Evolutionary conservation across 306 rosid species (phyloP).

Genomic region (Corylus americana): DNA sequence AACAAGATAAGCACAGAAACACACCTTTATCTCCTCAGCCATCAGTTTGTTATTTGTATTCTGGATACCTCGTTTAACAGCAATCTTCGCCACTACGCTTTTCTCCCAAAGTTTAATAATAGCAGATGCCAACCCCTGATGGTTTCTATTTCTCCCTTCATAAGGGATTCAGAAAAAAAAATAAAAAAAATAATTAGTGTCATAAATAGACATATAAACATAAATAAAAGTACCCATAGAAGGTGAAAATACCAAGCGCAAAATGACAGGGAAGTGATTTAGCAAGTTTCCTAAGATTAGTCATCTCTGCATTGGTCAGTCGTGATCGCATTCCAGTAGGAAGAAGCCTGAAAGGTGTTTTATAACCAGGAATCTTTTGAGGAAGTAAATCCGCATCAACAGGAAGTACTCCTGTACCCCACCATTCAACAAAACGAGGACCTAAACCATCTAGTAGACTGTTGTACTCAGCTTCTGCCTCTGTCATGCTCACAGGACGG

Average conservation of each 20-base stretch:
- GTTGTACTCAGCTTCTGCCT: slow-evolving; percentile 74
- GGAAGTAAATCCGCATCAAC: slow-evolving; percentile 94
- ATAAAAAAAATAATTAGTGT: slow-evolving; percentile 6
- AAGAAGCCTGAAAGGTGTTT: slow-evolving; percentile 86
- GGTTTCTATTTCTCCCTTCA: slow-evolving; percentile 93
- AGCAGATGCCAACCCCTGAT: slow-evolving; percentile 89
- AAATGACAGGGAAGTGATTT: slow-evolving; percentile 92
- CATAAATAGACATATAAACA: slow-evolving; percentile 22
- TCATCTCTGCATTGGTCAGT: slow-evolving; percentile 77
- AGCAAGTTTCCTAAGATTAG: slow-evolving; percentile 73
- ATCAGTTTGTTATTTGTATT: slow-evolving; percentile 94
- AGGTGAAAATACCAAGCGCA: slow-evolving; percentile 70
- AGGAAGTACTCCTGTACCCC: slow-evolving; percentile 96
- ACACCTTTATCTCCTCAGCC: slow-evolving; percentile 89
- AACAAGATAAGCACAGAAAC: slow-evolving; percentile 31
- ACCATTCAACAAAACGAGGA: slow-evolving; percentile 91
- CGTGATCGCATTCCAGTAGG: slow-evolving; percentile 78
- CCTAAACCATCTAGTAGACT: slow-evolving; percentile 78
- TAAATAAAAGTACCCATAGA: slow-evolving; percentile 17
- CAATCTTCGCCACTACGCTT: slow-evolving; percentile 85
- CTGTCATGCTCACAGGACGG: slow-evolving; percentile 48
- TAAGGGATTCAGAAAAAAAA: neutral
- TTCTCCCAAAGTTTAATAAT: slow-evolving; percentile 91
- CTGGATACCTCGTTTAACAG: slow-evolving; percentile 92
- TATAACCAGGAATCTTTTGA: slow-evolving; percentile 73